Base-by-base conservation (phyloP, 2,329 filamentous ascomycete genomes). In the Ophiostoma montium region DNA sequence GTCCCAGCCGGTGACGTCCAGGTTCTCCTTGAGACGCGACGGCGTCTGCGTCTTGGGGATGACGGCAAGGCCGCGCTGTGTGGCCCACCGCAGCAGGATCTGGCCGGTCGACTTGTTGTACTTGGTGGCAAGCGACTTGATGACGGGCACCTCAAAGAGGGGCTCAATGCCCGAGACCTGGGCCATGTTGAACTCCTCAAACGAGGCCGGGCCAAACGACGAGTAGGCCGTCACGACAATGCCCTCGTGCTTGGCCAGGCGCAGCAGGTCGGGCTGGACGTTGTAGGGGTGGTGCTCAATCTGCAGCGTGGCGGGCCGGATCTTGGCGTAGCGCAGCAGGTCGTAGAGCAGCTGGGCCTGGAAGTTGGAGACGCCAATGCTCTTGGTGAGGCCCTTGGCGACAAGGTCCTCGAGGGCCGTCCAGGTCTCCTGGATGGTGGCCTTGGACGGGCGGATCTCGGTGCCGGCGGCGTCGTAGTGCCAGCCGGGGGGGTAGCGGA, bases 211-310 rank as follows among this genome's bases (percentile, higher is more conserved):
- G 35, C 86, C 86, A 60, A 92, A 90, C 45, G 82, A 86, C 33
- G 82, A 88, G 73, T 92, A 94, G 46, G 84, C 86, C 3, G 86
- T 92, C 50, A 94, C 74, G 57, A 73, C 71, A 58, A 94, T 82
- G 53, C 78, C 77, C 67, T 87, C 74, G 48, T 70, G 67, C 69
- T 83, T 72, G 58, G 81, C 82, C 47, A 86, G 77, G 59, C 77
- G 69, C 59, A 92, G 64, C 47, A 94, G 76, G 48, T 79, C 74
- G 52, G 71, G 66, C 72, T 94, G 86, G 53, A 84, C 82, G 52
- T 90, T 77, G 74, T 89, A 92, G 23, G 86, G 86, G 74, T 94
- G 87, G 70, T 90, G 85, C 72, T 94, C 51, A 21, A 94, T 82
- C 72, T 94, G 87, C 53, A 92, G 80, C 36, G 83, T 81, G 35